These are phyloP conservation scores for Clarkia xantiana DNA, from an alignment of 345 rosid species.

Conservation along the genomic window DNA sequence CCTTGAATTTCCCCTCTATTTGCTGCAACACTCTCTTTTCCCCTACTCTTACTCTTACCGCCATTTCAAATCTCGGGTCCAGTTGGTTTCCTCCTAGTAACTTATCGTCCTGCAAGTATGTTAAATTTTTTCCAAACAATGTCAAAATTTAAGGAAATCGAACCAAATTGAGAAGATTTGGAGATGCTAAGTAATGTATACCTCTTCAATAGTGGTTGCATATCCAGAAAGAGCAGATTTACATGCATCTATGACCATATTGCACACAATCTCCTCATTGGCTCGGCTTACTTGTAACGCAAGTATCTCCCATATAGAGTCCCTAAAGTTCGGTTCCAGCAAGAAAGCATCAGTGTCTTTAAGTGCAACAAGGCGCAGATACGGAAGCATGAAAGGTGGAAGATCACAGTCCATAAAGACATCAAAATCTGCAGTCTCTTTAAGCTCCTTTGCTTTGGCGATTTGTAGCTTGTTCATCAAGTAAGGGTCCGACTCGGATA, in stretches of 20 bases:
- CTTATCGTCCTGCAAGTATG: slow-evolving; percentile 11
- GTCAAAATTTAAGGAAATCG: background rate
- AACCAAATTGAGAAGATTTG: background rate
- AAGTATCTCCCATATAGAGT: slow-evolving; percentile 10
- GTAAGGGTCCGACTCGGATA: slow-evolving; percentile 10
- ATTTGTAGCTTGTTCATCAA: slow-evolving; percentile 7
- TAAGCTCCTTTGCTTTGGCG: slow-evolving; percentile 7
- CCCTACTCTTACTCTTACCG: slow-evolving; percentile 11
- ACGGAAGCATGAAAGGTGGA: background rate
- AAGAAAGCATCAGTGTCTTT: slow-evolving; percentile 10
- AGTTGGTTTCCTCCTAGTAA: slow-evolving; percentile 10
- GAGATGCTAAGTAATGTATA: background rate
- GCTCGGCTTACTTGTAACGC: slow-evolving; percentile 6
- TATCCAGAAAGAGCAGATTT: slow-evolving; percentile 13
- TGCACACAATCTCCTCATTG: slow-evolving; percentile 12
- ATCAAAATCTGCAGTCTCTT: slow-evolving; percentile 11
- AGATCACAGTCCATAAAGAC: slow-evolving; percentile 8
- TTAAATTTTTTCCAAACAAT: too few species aligned
- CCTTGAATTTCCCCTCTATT: slow-evolving; percentile 6
- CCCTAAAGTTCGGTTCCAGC: slow-evolving; percentile 8
- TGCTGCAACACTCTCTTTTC: too few species aligned
- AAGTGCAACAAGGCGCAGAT: slow-evolving; percentile 2
- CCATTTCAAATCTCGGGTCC: slow-evolving; percentile 7
- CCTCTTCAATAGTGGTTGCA: slow-evolving; percentile 11
- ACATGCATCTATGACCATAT: slow-evolving; percentile 11